These are phyloP conservation scores for Balamuthia mandrillaris DNA, from an alignment of 208 protist genomes.

Conservation along the genomic window DNA sequence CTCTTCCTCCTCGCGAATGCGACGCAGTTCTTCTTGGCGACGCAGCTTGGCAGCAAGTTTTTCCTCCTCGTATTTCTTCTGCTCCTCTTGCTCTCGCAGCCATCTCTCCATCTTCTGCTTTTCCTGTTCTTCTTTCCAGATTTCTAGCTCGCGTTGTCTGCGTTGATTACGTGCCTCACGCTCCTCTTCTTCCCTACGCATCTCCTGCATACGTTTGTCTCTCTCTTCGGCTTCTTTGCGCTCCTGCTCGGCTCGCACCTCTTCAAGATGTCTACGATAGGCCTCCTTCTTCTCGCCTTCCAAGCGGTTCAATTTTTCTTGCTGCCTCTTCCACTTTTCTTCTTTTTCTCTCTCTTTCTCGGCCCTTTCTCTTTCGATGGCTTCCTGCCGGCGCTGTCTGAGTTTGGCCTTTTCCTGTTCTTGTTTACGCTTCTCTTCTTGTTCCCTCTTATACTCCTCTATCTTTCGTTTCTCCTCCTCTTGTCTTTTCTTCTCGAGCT, in stretches of 20 bases:
- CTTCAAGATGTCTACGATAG: neutral
- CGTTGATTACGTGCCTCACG: no score
- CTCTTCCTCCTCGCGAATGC: no score
- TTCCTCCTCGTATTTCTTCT: no score
- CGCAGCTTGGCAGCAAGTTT: no score
- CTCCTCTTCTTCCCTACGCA: neutral
- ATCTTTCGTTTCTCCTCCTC: no score
- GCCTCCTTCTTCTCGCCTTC: neutral
- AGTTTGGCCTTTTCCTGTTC: constrained; percentile 1
- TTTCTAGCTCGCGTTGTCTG: neutral
- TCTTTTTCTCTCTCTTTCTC: neutral
- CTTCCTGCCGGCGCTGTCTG: neutral
- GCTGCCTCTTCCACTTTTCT: neutral
- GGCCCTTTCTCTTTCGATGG: neutral
- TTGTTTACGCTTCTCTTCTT: neutral
- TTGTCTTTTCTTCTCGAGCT: no score
- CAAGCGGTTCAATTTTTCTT: neutral
- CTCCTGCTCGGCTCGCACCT: neutral
- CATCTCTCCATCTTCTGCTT: neutral
- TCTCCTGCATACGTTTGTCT: no score
- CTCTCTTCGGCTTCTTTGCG: no score
- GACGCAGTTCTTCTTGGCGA: no score
- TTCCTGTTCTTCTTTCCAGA: neutral
- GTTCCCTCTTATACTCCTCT: no score
- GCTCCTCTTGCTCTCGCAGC: neutral